phyloP scores from a whole-genome alignment of 306 rosid species.

The Gastrolobium villosum region DNA sequence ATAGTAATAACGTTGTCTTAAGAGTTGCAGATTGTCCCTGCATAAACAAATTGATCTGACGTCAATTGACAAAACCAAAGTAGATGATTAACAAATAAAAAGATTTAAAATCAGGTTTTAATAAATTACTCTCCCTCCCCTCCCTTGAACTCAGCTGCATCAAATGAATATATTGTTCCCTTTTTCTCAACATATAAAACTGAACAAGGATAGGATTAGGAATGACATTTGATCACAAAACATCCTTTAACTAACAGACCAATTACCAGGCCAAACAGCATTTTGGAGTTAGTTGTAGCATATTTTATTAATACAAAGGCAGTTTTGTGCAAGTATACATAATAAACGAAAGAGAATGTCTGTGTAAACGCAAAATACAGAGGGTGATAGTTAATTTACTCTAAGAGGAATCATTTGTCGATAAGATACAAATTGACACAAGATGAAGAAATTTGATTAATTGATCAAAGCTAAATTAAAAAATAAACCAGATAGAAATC shows the following conservation, averaged over 20 bases:
- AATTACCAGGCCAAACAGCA: conserved; percentile 13
- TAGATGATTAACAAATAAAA: neutral
- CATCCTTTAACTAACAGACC: neutral
- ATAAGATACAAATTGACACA: conserved; percentile 22
- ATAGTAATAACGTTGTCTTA: conserved; percentile 96
- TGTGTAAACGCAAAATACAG: neutral
- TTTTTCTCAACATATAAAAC: conserved; percentile 30
- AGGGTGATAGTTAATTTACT: conserved; percentile 12
- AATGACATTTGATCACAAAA: conserved; percentile 29
- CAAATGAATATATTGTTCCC: conserved; percentile 30
- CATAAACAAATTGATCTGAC: conserved; percentile 39
- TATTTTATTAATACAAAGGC: conserved; percentile 3
- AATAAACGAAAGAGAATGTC: neutral
- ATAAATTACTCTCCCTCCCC: neutral
- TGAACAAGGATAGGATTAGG: conserved; percentile 1
- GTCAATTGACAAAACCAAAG: conserved; percentile 33
- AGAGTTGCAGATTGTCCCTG: conserved; percentile 89
- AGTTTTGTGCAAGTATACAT: neutral
- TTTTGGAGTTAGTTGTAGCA: conserved; percentile 12
- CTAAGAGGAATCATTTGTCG: conserved; percentile 6
- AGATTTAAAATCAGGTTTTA: conserved; percentile 21
- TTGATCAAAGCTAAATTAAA: conserved; percentile 19
- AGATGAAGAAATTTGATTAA: neutral
- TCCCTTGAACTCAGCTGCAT: conserved; percentile 22
- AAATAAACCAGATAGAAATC: neutral